Conservation (phyloP, 352 stramenopile species). For the Globisporangium ultimum region DNA sequence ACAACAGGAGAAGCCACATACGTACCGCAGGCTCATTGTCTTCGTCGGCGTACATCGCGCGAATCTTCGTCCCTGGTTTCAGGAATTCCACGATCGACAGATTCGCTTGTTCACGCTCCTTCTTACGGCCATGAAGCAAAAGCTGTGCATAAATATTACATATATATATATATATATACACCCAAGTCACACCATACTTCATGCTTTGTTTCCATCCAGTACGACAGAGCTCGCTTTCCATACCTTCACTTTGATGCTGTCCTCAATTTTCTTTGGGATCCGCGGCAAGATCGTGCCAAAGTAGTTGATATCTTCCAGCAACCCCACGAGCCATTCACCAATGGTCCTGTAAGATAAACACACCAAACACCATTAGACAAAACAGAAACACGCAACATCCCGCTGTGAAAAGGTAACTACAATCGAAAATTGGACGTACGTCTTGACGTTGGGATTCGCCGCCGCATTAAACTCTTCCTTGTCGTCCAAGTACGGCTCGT, state of each 20-base stretch:
- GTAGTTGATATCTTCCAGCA: slow-evolving; percentile 96
- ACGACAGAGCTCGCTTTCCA: no score
- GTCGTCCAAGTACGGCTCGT: slow-evolving; percentile 95
- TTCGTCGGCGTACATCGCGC: slow-evolving; percentile 95
- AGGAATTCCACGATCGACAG: slow-evolving; percentile 69
- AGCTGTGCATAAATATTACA: slow-evolving; percentile 42
- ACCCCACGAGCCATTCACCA: slow-evolving; percentile 85
- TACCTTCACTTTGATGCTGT: slow-evolving; percentile 95
- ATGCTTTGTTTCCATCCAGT: no score
- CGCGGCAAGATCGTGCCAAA: slow-evolving; percentile 95
- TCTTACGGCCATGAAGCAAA: slow-evolving; percentile 57
- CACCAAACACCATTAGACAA: neutral
- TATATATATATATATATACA: slow-evolving; percentile 6
- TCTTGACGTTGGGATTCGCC: slow-evolving; percentile 76
- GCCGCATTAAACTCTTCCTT: slow-evolving; percentile 90
- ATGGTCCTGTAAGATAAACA: slow-evolving; percentile 74
- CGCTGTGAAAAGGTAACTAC: no score
- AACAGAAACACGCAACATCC: no score
- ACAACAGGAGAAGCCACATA: neutral
- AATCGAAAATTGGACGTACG: slow-evolving; percentile 26
- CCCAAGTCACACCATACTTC: neutral
- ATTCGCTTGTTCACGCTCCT: slow-evolving; percentile 66
- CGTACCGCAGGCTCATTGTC: slow-evolving; percentile 89
- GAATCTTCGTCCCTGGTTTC: slow-evolving; percentile 87
- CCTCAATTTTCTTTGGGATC: slow-evolving; percentile 94